Evolutionary conservation across 768 basidiomycete genomes (phyloP), one percentile per base, ranked within the genome.

Genomic region (Gymnopilus junonius): DNA sequence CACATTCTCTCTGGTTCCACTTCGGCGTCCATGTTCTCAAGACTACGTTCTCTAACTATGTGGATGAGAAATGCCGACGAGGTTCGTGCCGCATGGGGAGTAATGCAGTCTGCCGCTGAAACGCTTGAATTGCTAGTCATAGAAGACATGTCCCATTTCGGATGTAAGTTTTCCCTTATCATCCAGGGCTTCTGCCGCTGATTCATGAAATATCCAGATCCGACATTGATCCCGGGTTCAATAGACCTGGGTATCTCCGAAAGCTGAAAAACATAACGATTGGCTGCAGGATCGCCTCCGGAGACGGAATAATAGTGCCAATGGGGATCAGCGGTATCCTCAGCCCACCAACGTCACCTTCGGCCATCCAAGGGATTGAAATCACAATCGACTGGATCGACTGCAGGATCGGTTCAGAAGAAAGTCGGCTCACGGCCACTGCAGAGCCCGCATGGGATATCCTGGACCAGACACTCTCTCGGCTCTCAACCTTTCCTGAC

Each of bases 1-100:
- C 51, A 50, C 37, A 32, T 62, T 42, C 45, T 55, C n/a, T 34
- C 48, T 2, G 31, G 20, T 43, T n/a, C 23, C 5, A 39, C 35
- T 10, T 59, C 58, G n/a, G 17, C 51, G 5, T 29, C 12, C 20
- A 43, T 31, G 34, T 53, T 59, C 40, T 65, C 43, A 5, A 29
- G 12, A 17, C 31, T 65, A 27, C 40, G 53, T 2, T 14, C 4
- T 20, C 45, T 65, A 0, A 21, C 45, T 35, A 35, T 62, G 4
- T 65, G 65, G 65, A 59, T 65, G 61, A 57, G 61, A 25, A 54
- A 51, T n/a, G 32, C 39, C n/a, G 43, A 51, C 4, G 61, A 62
- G 32, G 61, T 59, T 7, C 21, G 12, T 20, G 57, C 35, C 21
- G 53, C 57, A 1, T 59, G 65, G 65, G 53, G 39, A 2, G 21